Evolutionary conservation across 1,284 basidiomycete species (phyloP).

Genomic region (Sporisorium exsertum): DNA sequence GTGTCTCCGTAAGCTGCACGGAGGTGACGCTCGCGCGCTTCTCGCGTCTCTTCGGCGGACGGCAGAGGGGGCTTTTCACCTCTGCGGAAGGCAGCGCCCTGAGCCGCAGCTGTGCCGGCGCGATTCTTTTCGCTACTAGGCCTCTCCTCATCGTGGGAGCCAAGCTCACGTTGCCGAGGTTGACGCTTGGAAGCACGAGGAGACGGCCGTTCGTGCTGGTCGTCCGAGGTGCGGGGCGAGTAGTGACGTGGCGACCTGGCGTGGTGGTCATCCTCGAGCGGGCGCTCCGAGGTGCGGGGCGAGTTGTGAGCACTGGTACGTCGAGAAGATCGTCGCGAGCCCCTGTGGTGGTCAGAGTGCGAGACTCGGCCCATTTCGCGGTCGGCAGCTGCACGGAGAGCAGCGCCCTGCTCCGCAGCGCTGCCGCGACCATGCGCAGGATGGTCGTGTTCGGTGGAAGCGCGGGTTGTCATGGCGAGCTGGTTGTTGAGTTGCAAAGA

Average conservation of each 20-base stretch:
- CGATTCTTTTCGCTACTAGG: slow-evolving; percentile 14
- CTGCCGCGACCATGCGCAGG: slow-evolving; percentile 48
- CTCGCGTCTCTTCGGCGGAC: slow-evolving; percentile 23
- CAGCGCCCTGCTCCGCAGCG: slow-evolving; percentile 53
- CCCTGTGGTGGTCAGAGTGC: slow-evolving; percentile 3
- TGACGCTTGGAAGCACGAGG: slow-evolving; percentile 26
- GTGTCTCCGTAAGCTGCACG: slow-evolving; percentile 42
- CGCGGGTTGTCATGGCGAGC: slow-evolving; percentile 19
- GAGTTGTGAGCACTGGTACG: slow-evolving; percentile 18
- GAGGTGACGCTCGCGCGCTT: slow-evolving; percentile 39
- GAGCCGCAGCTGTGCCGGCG: slow-evolving; percentile 37
- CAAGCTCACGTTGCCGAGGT: not conserved
- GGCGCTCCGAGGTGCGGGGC: slow-evolving; percentile 16
- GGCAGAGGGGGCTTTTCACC: slow-evolving; percentile 25
- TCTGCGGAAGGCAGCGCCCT: slow-evolving; percentile 43
- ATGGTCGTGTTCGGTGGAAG: slow-evolving; percentile 1
- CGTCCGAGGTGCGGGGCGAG: slow-evolving; percentile 19
- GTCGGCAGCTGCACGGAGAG: slow-evolving; percentile 46
- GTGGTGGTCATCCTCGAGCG: slow-evolving; percentile 13
- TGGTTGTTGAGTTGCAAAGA: not conserved
- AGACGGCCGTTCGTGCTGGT: not conserved
- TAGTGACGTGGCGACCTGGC: slow-evolving; percentile 16
- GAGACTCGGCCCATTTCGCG: slow-evolving; percentile 19
- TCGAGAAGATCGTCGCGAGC: slow-evolving; percentile 33
- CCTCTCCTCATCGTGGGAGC: not conserved